Base-by-base conservation (phyloP, 2,329 filamentous ascomycete species). In the Huntiella moniliformis region DNA sequence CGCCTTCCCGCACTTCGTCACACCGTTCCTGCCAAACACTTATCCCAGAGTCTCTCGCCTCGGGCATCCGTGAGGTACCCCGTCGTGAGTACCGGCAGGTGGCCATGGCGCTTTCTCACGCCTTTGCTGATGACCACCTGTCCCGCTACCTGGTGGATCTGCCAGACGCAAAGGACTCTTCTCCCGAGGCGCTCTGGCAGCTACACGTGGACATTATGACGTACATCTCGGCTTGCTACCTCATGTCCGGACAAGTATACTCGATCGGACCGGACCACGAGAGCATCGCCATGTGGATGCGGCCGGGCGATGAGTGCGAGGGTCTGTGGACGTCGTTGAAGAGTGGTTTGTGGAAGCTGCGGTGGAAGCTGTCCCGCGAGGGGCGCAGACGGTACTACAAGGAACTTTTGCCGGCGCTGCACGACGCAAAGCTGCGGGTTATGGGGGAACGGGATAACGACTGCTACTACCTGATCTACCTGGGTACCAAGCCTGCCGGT, bases 401-500 rank as follows among this genome's bases (percentile, higher is more conserved):
- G 51, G 83, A 91, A 61, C 77, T 88, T 61, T 61, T 86, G 41
- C 82, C 82, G 12, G 67, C 85, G 39, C 70, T 91, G 52, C 74
- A 83, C 61, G 65, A 77, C 53, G 79, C 79, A 56, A 87, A 87
- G 65, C 64, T 68, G 50, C 67, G 73, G 51, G 68, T 82, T 51
- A 71, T 91, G 60, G 78, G 79, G 16, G 66, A 71, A 35, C 70
- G 75, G 43, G 78, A 84, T 57, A 59, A 67, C 53, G 67, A 80
- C 50, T 77, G 73, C 56, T 91, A 82, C 70, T 91, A 91, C 59
- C 74, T 92, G 46, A 81, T 86, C 41, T 91, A 88, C 60, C 67
- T 92, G 51, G 84, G 83, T 51, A 86, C 81, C 43, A 80, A 77
- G 59, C 75, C 79, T 32, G 68, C 67, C 51, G 74, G 77, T 4